phyloP scores from a whole-genome alignment of 2,329 filamentous ascomycete species.

The Colletotrichum sp. region DNA sequence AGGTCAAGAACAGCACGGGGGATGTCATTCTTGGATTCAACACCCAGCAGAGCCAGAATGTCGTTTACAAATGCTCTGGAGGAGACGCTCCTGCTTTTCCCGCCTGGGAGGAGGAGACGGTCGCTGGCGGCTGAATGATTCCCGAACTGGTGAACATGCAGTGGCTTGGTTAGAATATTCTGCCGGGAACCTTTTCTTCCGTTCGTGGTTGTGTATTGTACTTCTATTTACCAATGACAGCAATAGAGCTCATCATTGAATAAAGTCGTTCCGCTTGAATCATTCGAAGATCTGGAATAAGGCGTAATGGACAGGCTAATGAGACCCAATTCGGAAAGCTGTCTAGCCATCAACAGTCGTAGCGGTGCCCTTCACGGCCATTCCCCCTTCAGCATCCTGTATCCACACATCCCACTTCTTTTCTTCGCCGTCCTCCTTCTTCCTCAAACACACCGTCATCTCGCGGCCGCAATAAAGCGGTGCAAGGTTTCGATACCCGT shows the following conservation, averaged over 20 bases:
- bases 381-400: conserved; percentile 62
- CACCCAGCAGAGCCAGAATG: background rate
- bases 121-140: background rate
- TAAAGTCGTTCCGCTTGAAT: fast-evolving
- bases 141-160: background rate
- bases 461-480: conserved; percentile 79
- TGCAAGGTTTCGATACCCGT: conserved; percentile 82
- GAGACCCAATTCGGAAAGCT: fast-evolving
- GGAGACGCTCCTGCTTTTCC: background rate
- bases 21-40: background rate
- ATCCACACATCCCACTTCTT: conserved; percentile 68
- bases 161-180: background rate
- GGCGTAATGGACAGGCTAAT: background rate
- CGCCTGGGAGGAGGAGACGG: background rate
- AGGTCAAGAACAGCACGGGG: background rate
- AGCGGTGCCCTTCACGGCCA: conserved; percentile 66
- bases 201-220: background rate
- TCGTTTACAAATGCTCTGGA: background rate
- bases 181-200: background rate
- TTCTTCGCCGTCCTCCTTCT: conserved; percentile 40
- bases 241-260: background rate
- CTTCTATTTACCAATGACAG: background rate
- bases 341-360: background rate
- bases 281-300: background rate
- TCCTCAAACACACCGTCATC: conserved; percentile 71